phyloP scores from a whole-genome alignment of 495 filamentous ascomycete genomes.

The Entonaema liquescens region DNA sequence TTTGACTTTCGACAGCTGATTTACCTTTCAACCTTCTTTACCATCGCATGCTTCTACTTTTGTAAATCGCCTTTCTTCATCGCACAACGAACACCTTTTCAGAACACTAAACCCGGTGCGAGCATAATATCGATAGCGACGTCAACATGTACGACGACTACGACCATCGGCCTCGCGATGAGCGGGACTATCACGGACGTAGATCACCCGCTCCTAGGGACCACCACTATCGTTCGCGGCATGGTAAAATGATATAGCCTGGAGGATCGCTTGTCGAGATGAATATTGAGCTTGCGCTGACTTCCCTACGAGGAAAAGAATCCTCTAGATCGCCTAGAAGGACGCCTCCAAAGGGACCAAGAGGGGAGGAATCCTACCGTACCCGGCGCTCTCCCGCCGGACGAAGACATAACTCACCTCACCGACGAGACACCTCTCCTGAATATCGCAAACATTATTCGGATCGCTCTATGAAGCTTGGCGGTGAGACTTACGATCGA shows the following conservation, averaged over 20 bases:
- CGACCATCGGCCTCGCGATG: slow-evolving; percentile 42
- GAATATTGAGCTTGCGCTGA: slow-evolving; percentile 49
- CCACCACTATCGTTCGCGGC: slow-evolving; percentile 53
- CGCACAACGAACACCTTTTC: background rate
- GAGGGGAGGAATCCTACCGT: slow-evolving; percentile 42
- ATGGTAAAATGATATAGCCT: slow-evolving; percentile 59
- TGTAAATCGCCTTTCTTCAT: background rate
- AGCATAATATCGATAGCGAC: slow-evolving; percentile 7
- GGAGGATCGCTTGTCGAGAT: slow-evolving; percentile 51
- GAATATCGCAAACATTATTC: slow-evolving; percentile 23
- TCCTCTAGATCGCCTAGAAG: slow-evolving; percentile 48
- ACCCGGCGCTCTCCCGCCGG: slow-evolving; percentile 20
- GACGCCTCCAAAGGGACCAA: slow-evolving; percentile 40
- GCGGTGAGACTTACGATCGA: slow-evolving; percentile 10
- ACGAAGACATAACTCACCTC: slow-evolving; percentile 16
- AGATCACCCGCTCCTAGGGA: slow-evolving; percentile 43
- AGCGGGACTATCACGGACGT: slow-evolving; percentile 50
- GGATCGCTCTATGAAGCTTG: slow-evolving; percentile 1
- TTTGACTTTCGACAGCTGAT: background rate
- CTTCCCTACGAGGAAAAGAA: slow-evolving; percentile 49
- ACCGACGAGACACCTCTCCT: slow-evolving; percentile 25
- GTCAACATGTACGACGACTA: slow-evolving; percentile 40
- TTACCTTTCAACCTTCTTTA: background rate
- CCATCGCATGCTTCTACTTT: background rate
- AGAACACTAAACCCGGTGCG: background rate